Conservation (phyloP, 148 eudicot species). For the Rhododendron griersonianum region DNA sequence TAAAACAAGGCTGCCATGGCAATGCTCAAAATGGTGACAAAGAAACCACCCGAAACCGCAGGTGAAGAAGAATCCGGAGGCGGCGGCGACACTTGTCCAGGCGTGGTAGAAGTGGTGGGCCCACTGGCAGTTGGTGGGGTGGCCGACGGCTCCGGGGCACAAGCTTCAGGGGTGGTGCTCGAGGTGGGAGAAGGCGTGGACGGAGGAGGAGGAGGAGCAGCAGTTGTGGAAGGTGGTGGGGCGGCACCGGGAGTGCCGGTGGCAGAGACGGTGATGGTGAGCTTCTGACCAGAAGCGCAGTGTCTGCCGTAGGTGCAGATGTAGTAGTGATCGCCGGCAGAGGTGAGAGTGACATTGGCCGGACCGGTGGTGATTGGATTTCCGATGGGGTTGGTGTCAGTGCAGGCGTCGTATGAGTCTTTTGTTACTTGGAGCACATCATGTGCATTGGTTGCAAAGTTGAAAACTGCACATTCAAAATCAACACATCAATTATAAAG, state of each 20-base stretch:
- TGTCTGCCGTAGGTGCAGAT: constrained; percentile 19
- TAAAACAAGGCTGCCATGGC: not conserved
- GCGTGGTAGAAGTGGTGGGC: not conserved
- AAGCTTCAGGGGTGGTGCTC: constrained; percentile 8
- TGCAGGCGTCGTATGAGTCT: constrained; percentile 18
- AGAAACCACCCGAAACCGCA: not conserved
- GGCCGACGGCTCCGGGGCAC: constrained; percentile 6
- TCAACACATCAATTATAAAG: not conserved
- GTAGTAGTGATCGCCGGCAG: constrained; percentile 16
- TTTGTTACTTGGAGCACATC: constrained; percentile 5
- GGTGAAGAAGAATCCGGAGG: constrained; percentile 3
- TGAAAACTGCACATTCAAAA: constrained; percentile 10
- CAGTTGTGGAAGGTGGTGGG: not conserved
- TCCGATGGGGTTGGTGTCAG: constrained; percentile 10
- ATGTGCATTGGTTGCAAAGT: constrained; percentile 15
- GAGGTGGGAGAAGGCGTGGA: constrained; percentile 11
- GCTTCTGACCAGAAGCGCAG: constrained; percentile 11
- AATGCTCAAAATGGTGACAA: not conserved
- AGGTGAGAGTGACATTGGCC: constrained; percentile 16
- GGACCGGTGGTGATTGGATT: constrained; percentile 9
- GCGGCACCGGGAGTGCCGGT: not conserved
- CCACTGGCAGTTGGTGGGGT: not conserved
- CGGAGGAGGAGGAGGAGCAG: not conserved
- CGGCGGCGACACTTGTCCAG: not conserved
- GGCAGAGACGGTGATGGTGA: constrained; percentile 13